Evolutionary conservation across 805 yeast genomes (phyloP), one percentile per base, ranked within the genome.

Genomic region (Wickerhamiella sergipiensis): DNA sequence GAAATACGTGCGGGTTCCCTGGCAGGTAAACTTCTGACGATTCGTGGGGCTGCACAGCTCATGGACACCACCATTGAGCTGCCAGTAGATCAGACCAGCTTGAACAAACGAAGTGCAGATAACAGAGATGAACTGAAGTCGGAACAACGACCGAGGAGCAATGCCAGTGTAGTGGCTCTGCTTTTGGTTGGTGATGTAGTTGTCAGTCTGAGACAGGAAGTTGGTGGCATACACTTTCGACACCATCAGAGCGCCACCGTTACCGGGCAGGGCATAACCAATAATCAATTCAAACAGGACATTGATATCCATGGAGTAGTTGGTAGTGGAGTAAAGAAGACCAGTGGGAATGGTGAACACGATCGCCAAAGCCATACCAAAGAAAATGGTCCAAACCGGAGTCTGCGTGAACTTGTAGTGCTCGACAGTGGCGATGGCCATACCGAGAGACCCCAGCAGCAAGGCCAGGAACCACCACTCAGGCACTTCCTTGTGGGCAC

Each of bases 381-480:
- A 71, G 65, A 78, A 74, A 44, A 79, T 66, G 39, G 77, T 73
- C 83, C 83, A 78, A 21, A 77, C 75, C 19, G 82, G 81, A 5
- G 81, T 75, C 45, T 75, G 65, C 6, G 70, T 64, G 36, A 55
- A 53, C 18, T 52, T 51, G 40, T 59, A 57, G 24, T 50, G 62
- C 47, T 69, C 57, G 9, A 76, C 76, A 53, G 74, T 68, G 0
- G 69, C 54, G n/a, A 76, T 61, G 0, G 77, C 78, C 52, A 73
- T 68, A 6, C 63, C 57, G 1, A 78, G 63, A 24, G 80, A 71
- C 1, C 67, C 55, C 23, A 72, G 49, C 33, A 79, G 60, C 10
- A 69, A 53, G 77, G 68, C 56, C 15, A 76, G 51, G 43, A 75
- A 82, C 85, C 86, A 80, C 80, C 80, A 78, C 55, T 78, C 82